Conservation (phyloP, 495 filamentous ascomycete genomes). For the Aspergillus sclerotiicarbonarius region DNA sequence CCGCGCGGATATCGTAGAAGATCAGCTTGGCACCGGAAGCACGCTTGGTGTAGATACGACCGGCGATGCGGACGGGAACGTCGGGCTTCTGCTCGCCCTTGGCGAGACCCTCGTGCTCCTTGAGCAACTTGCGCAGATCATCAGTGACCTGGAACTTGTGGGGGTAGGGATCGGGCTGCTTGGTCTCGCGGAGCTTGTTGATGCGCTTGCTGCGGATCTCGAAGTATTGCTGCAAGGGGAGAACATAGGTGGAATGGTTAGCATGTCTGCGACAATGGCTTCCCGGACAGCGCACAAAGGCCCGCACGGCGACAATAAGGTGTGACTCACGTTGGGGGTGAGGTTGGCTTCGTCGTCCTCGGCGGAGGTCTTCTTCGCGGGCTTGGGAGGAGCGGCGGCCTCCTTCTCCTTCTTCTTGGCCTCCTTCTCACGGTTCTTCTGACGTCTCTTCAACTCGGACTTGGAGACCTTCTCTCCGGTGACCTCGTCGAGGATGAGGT, state of each 20-base stretch:
- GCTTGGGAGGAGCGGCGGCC: slow-evolving; percentile 65
- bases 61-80: slow-evolving; percentile 69
- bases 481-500: slow-evolving; percentile 78
- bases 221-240: slow-evolving; percentile 77
- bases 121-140: slow-evolving; percentile 72
- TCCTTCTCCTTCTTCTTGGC: slow-evolving; percentile 85
- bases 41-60: slow-evolving; percentile 87
- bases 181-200: slow-evolving; percentile 78
- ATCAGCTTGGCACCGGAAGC: slow-evolving; percentile 77
- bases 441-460: slow-evolving; percentile 90
- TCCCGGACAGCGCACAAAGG: slow-evolving; percentile 2
- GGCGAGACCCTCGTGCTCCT: slow-evolving; percentile 70
- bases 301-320: background rate
- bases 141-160: slow-evolving; percentile 93
- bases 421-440: slow-evolving; percentile 85
- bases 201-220: slow-evolving; percentile 86
- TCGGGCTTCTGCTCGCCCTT: slow-evolving; percentile 81
- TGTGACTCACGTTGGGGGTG: slow-evolving; percentile 75
- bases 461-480: slow-evolving; percentile 85
- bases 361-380: slow-evolving; percentile 65
- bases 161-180: slow-evolving; percentile 86
- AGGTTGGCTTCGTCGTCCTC: slow-evolving; percentile 73
- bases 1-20: slow-evolving; percentile 89
- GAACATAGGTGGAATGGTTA: slow-evolving; percentile 13
- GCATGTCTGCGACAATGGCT: background rate